These are phyloP conservation scores for Anthracocystis panici-leucophaei DNA, from an alignment of 1,284 basidiomycete species.

Conservation along the genomic window DNA sequence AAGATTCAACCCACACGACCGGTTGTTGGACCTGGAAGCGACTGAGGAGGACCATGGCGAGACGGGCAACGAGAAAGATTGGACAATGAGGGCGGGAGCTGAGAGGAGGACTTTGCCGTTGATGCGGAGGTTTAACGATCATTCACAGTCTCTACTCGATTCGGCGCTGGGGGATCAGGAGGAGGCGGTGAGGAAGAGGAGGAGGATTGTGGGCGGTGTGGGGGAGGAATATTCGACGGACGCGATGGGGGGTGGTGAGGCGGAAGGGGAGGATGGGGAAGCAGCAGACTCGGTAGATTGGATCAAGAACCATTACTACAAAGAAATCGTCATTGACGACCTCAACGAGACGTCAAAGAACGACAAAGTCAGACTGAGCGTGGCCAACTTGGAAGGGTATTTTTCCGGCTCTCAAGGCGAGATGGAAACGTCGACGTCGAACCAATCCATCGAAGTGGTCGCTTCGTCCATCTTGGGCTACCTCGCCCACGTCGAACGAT, in stretches of 20 bases:
- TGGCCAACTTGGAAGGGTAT: constrained; percentile 70
- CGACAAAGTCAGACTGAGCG: constrained; percentile 81
- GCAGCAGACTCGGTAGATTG: constrained; percentile 38
- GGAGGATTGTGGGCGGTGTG: constrained; percentile 61
- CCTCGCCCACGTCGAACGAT: constrained; percentile 16
- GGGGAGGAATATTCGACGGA: constrained; percentile 58
- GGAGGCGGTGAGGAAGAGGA: constrained; percentile 40
- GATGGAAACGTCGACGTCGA: constrained; percentile 18
- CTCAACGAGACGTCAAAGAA: constrained; percentile 78
- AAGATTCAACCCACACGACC: constrained; percentile 78
- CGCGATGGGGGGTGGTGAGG: constrained; percentile 10
- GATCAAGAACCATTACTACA: constrained; percentile 71
- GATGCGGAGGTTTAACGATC: constrained; percentile 97
- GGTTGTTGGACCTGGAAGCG: constrained; percentile 86
- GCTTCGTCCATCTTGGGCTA: constrained; percentile 19
- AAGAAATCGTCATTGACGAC: constrained; percentile 87
- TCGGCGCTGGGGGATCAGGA: constrained; percentile 67
- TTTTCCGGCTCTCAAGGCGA: constrained; percentile 14
- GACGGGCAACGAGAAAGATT: constrained; percentile 87
- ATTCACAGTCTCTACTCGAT: constrained; percentile 87
- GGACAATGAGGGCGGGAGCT: constrained; percentile 95
- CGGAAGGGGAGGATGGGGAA: constrained; percentile 16
- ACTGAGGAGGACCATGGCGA: constrained; percentile 92
- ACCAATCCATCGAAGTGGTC: not conserved
- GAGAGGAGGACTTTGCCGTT: constrained; percentile 88